Base-by-base conservation (phyloP, 192 early-diverging fungal genomes). In the Podila clonocystis region DNA sequence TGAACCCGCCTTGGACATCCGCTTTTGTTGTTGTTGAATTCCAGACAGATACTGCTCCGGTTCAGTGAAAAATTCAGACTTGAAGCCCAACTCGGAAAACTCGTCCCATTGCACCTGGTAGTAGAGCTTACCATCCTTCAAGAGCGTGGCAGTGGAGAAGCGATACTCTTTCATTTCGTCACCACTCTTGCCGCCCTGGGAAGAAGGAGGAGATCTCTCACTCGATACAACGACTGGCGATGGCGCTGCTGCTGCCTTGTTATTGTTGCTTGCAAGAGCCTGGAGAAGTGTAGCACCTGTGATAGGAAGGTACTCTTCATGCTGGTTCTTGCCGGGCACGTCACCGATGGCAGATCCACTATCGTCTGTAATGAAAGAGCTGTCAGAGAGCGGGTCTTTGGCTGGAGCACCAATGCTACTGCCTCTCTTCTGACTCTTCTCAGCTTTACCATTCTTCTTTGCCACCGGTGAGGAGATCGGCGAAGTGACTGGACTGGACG, bases 41-140 rank as follows among this genome's bases (percentile, higher is more conserved):
- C 63, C 63, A 9, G 64, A 45, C 7, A 29, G 41, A 33, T 3
- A 36, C 68, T 70, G 67, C 55, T 70, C 68, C 52, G 74, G 68
- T 65, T 76, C 67, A 68, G 73, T 57, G 60, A 74, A 58, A 7
- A 65, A 34, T 62, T 70, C 68, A 71, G 75, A 71, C 67, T 68
- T 68, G 65, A 79, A 79, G 11, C 75, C 75, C 33, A 79, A 49
- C 38, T 79, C 68, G 29, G 75, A 79, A 68, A 79, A 79, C 49
- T 79, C 58, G 24, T 79, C 70, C 75, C 75, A 79, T 68, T 72
- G 75, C 59, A 79, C 36, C 65, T 79, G 69, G 70, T 79, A 72
- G 34, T 68, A 68, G 75, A 79, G 75, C 75, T 72, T 79, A 79
- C 75, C 75, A 79, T 79, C 75, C 75, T 72, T 79, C 70, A 79